Evolutionary conservation across 1,284 basidiomycete genomes (phyloP).

Genomic region (Puccinia novopanici): DNA sequence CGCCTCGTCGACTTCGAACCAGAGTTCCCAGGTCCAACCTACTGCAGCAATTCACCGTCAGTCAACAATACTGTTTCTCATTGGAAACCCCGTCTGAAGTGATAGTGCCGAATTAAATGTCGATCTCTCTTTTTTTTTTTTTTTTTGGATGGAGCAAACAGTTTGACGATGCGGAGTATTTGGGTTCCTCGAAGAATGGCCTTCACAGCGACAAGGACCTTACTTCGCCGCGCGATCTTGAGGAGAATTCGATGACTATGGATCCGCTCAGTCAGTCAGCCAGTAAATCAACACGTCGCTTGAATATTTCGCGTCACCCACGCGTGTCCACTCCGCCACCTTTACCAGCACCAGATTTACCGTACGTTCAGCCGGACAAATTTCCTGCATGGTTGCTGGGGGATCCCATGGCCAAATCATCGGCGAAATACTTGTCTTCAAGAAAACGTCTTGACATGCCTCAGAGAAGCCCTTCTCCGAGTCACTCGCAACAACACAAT

Average conservation of each 20-base stretch:
- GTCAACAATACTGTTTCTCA: neutral
- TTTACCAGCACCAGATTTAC: neutral
- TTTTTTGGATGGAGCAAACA: neutral
- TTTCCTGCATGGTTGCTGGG: constrained; percentile 23
- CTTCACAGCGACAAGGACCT: neutral
- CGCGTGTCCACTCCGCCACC: constrained; percentile 24
- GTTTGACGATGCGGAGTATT: neutral
- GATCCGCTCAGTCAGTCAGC: neutral
- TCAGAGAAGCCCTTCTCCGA: neutral
- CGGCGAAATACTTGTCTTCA: neutral
- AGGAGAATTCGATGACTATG: constrained; percentile 4
- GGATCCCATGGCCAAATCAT: constrained; percentile 18
- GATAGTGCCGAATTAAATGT: no score
- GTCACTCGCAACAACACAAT: neutral
- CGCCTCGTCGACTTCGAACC: constrained; percentile 16
- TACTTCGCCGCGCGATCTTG: neutral
- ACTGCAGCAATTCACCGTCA: neutral
- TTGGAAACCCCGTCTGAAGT: neutral
- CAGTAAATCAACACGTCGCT: neutral
- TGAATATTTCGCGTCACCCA: constrained; percentile 16
- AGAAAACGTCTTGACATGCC: neutral
- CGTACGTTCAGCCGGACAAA: neutral
- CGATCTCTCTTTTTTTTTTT: no score
- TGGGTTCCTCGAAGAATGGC: neutral
- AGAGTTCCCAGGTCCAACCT: neutral